Conservation (phyloP, 495 filamentous ascomycete genomes). For the Tuber calosporum region DNA sequence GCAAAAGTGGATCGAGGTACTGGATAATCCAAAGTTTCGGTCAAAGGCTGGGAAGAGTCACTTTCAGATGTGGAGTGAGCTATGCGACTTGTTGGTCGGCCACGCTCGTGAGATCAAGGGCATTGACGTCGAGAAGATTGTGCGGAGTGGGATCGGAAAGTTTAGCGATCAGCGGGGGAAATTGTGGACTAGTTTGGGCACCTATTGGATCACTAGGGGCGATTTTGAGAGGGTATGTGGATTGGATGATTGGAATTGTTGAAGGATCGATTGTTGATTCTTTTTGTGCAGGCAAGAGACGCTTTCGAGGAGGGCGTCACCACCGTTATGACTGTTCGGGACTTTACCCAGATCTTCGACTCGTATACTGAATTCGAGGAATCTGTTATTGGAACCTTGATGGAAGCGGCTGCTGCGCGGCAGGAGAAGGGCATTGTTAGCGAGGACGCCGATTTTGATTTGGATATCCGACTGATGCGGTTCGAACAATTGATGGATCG, state of each 20-base stretch:
- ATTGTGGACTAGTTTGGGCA: conserved; percentile 91
- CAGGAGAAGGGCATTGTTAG: conserved; percentile 74
- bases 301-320: conserved; percentile 95
- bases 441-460: conserved; percentile 84
- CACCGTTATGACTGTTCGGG: conserved; percentile 97
- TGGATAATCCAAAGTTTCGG: conserved; percentile 85
- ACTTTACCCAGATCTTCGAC: conserved; percentile 95
- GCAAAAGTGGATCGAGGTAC: conserved; percentile 83
- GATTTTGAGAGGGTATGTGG: conserved; percentile 63
- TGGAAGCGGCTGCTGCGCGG: conserved; percentile 76
- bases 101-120: conserved; percentile 81
- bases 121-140: conserved; percentile 88
- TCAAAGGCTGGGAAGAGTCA: conserved; percentile 91
- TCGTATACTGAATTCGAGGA: conserved; percentile 96
- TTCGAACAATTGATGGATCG: conserved; percentile 99
- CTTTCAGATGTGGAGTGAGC: conserved; percentile 95
- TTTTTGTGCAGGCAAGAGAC: conserved; percentile 59
- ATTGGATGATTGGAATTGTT: background rate
- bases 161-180: conserved; percentile 94
- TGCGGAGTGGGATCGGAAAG: conserved; percentile 83
- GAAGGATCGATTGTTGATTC: conserved; percentile 15
- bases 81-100: conserved; percentile 92
- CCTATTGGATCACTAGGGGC: conserved; percentile 91
- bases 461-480: conserved; percentile 95
- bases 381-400: conserved; percentile 80